These are phyloP conservation scores for Elsinoe fawcettii DNA, from an alignment of 2,329 filamentous ascomycete genomes.

Conservation along the genomic window DNA sequence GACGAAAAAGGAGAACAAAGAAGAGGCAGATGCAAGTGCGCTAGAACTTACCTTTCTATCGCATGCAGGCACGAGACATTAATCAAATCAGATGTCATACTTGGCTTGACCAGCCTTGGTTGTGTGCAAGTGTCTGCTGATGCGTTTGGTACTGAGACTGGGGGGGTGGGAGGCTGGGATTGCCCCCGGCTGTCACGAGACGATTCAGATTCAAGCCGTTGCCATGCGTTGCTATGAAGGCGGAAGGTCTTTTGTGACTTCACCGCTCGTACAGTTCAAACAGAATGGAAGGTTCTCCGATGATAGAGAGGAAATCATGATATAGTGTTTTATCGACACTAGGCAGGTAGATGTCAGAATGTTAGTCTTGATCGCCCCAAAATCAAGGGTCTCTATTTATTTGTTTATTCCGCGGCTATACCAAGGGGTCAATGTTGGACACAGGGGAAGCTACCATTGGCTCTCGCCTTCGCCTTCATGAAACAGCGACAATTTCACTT, in stretches of 20 bases:
- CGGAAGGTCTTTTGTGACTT: background rate
- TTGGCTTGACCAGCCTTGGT: slow-evolving; percentile 12
- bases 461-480: background rate
- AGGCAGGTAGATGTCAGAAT: background rate
- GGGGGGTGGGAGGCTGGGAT: background rate
- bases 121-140: slow-evolving; percentile 5
- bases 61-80: slow-evolving; percentile 11
- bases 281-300: background rate
- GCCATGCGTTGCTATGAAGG: background rate
- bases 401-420: slow-evolving; percentile 12
- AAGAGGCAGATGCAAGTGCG: background rate
- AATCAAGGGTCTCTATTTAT: slow-evolving; percentile 7
- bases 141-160: slow-evolving; percentile 12
- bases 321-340: no score
- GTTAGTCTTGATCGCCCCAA: background rate
- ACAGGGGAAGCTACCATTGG: slow-evolving; percentile 11
- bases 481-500: slow-evolving; percentile 9
- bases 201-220: slow-evolving; percentile 12
- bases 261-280: background rate
- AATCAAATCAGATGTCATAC: slow-evolving; percentile 9
- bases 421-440: background rate
- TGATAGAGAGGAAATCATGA: background rate
- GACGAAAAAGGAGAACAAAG: slow-evolving; percentile 5
- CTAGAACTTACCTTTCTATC: slow-evolving; percentile 9
- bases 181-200: slow-evolving; percentile 10